Base-by-base conservation (phyloP, 768 basidiomycete genomes). In the Strobilomyces confusus region DNA sequence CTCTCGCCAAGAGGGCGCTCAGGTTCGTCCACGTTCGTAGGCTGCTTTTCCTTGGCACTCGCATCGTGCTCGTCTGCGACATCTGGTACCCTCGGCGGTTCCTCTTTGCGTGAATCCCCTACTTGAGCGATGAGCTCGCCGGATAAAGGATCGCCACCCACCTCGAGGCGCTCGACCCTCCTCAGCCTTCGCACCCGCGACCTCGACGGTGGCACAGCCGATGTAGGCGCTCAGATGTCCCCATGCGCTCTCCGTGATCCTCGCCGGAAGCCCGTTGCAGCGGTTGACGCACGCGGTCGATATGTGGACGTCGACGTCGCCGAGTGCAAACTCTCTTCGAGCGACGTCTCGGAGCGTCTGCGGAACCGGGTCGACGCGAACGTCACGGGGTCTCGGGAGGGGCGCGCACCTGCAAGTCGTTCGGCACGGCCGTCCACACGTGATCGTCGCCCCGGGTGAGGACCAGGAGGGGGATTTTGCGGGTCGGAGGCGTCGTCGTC, bases 161-260 rank as follows among this genome's bases (percentile, higher is more conserved):
- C 63, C 63, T 51, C 37, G 49, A 13, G 23, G 19, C 0, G 33
- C 37, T 33, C 0, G 51, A 15, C 1, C 29, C 9, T 52, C 48
- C 5, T 22, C 36, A 2, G 5, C 22, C 9, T 12, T 33, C 11
- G 43, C 17, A 9, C 8, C 40, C 0, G 33, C 20, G 30, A 49
- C 38, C 32, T 54, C 44, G 41, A 68, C 59, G 4, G 54, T 59
- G 38, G 55, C 55, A 12, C 67, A 69, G 4, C 67, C 67, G 22
- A 69, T 65, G 46, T 46, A 57, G 5, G 55, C 42, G 14, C 51
- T 47, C 1, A 69, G 6, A 0, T 55, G 49, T 26, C 44, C 55
- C 67, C 67, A 68, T 23, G 54, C 53, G 4, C 14, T 19, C 17
- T 55, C 49, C 0, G 68, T 60, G 46, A 68, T 67, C 40, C 65